phyloP scores from a whole-genome alignment of 208 protist genomes.

The Acanthamoeba healyi region DNA sequence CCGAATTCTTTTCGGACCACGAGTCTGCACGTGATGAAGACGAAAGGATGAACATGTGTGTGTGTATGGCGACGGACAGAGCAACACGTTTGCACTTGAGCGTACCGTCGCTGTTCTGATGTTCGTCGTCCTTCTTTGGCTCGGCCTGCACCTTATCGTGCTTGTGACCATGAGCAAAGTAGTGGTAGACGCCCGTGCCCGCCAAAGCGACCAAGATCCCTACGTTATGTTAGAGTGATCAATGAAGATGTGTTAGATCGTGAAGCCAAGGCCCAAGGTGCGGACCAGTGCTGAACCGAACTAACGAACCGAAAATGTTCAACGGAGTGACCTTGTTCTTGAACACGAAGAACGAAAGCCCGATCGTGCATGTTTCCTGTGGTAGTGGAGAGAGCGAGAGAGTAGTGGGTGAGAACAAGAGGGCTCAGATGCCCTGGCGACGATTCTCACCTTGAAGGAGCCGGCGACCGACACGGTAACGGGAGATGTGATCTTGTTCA shows the following conservation, averaged over 20 bases:
- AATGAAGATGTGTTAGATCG: background rate
- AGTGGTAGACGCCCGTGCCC: constrained; percentile 22
- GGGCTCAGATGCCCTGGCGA: too few relatives aligned
- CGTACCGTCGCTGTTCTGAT: background rate
- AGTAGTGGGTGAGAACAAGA: background rate
- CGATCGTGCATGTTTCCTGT: constrained; percentile 29
- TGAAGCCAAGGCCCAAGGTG: too few relatives aligned
- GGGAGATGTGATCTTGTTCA: constrained; percentile 78
- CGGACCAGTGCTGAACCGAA: background rate
- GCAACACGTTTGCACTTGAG: too few relatives aligned
- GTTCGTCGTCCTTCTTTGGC: background rate
- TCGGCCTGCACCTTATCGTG: background rate
- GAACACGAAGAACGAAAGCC: constrained; percentile 29
- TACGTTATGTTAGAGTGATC: background rate
- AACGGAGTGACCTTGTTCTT: constrained; percentile 53
- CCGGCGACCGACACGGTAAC: constrained; percentile 78
- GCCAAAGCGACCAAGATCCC: background rate
- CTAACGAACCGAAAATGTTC: background rate
- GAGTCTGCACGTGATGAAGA: too few relatives aligned
- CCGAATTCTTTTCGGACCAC: too few relatives aligned
- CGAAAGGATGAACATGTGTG: background rate
- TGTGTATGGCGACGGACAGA: background rate
- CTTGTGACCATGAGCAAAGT: constrained; percentile 2
- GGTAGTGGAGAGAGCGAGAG: background rate
- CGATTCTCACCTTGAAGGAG: constrained; percentile 72